phyloP scores from a whole-genome alignment of 768 basidiomycete species.

The Pulveroboletus sp. region DNA sequence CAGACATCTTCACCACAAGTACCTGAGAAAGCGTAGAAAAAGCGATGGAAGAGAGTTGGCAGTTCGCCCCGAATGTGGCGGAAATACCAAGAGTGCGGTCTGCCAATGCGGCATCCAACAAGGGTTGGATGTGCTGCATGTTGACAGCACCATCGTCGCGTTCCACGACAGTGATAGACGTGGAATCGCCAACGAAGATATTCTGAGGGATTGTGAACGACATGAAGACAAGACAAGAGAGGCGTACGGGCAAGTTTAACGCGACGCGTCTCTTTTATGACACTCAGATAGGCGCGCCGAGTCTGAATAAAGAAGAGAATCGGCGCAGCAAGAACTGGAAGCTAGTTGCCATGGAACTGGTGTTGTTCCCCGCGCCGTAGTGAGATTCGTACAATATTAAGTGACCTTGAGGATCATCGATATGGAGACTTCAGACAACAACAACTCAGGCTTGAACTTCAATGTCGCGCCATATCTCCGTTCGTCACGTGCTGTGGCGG shows the following conservation, averaged over 20 bases:
- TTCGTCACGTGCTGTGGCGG: constrained; percentile 11
- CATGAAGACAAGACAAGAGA: constrained; percentile 5
- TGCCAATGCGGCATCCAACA: constrained; percentile 26
- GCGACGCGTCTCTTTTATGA: constrained; percentile 4
- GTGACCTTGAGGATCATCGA: constrained; percentile 3
- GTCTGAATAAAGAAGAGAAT: not conserved
- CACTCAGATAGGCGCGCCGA: not conserved
- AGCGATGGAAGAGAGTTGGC: constrained; percentile 36
- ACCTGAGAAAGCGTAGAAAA: constrained; percentile 36
- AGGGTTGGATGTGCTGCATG: constrained; percentile 20
- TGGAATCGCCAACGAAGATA: constrained; percentile 28
- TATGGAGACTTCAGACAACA: constrained; percentile 1
- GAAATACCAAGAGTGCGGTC: constrained; percentile 38
- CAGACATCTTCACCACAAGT: constrained; percentile 34
- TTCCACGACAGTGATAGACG: constrained; percentile 27
- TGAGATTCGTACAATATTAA: constrained; percentile 3
- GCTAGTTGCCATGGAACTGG: not conserved
- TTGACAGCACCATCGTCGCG: constrained; percentile 27
- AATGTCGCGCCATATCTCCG: no score
- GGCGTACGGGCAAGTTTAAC: not conserved
- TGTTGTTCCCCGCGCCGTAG: no score
- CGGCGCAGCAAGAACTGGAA: constrained; percentile 15
- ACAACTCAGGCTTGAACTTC: no score
- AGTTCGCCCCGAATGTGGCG: constrained; percentile 37
- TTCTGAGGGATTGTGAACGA: constrained; percentile 30